Conservation (phyloP, 2,329 filamentous ascomycete species). For the Fusarium camptoceras region DNA sequence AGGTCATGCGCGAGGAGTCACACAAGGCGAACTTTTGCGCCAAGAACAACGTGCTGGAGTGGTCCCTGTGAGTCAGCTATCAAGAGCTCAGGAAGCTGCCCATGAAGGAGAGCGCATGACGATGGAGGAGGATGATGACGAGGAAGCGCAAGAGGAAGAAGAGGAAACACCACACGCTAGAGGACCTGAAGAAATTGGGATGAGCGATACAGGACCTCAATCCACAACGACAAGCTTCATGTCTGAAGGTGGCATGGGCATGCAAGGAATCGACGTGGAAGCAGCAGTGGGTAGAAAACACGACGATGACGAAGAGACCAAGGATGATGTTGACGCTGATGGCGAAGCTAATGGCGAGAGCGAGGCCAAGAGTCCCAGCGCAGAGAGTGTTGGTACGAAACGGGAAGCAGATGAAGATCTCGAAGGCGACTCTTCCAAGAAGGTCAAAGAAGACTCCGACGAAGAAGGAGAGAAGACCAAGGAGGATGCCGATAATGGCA, state of each 20-base stretch:
- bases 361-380: slow-evolving; percentile 47
- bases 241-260: slow-evolving; percentile 58
- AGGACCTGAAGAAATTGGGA: slow-evolving; percentile 85
- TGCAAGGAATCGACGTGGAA: slow-evolving; percentile 69
- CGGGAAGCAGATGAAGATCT: slow-evolving; percentile 65
- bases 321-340: slow-evolving; percentile 31
- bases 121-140: slow-evolving; percentile 47
- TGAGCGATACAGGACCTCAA: slow-evolving; percentile 87
- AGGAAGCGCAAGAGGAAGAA: slow-evolving; percentile 58
- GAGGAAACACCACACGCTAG: slow-evolving; percentile 81
- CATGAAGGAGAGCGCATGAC: slow-evolving; percentile 46
- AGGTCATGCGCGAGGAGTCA: slow-evolving; percentile 68
- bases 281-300: slow-evolving; percentile 69
- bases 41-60: slow-evolving; percentile 87
- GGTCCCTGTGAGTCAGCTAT: slow-evolving; percentile 74
- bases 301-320: slow-evolving; percentile 45
- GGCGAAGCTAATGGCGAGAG: slow-evolving; percentile 43
- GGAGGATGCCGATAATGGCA: slow-evolving; percentile 12
- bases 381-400: slow-evolving; percentile 60
- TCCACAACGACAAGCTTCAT: slow-evolving; percentile 55
- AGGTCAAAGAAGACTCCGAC: slow-evolving; percentile 59
- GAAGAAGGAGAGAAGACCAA: slow-evolving; percentile 55
- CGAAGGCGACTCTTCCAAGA: slow-evolving; percentile 59
- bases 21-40: slow-evolving; percentile 85
- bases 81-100: slow-evolving; percentile 54